These are phyloP conservation scores for Tetrahymena thermophila DNA, from an alignment of 73 alveolate genomes.

Conservation along the genomic window DNA sequence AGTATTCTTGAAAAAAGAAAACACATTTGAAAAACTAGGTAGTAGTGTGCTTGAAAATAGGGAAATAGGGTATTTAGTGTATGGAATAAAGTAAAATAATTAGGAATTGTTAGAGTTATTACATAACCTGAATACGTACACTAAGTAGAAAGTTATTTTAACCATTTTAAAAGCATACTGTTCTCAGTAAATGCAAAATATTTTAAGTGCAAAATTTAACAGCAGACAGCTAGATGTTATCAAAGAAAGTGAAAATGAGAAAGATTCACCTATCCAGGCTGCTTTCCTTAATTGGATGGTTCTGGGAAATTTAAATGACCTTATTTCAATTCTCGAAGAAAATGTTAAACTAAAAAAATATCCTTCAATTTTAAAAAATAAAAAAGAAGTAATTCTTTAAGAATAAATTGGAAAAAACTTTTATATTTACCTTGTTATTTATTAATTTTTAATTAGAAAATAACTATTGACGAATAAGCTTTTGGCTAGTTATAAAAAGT, in stretches of 20 bases:
- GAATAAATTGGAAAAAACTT: no score
- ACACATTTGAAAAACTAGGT: neutral
- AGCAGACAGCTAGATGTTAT: neutral
- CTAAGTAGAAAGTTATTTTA: neutral
- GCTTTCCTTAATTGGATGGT: constrained; percentile 3
- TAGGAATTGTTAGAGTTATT: neutral
- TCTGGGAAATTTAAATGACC: neutral
- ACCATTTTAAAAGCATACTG: neutral
- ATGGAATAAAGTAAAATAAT: neutral
- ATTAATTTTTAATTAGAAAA: neutral
- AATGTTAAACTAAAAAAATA: neutral
- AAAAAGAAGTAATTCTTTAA: neutral
- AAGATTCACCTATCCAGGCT: neutral
- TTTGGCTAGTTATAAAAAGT: neutral
- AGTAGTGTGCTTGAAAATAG: neutral
- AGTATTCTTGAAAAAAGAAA: neutral
- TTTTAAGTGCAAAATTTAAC: neutral
- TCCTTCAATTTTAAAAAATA: neutral
- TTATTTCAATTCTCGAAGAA: neutral
- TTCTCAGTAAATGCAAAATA: neutral
- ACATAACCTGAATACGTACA: neutral
- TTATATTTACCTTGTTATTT: neutral
- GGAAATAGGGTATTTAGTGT: neutral
- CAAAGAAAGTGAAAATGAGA: neutral
- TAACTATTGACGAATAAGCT: neutral